Conservation (phyloP, 2,329 filamentous ascomycete species). For the Chaetomium sp. region DNA sequence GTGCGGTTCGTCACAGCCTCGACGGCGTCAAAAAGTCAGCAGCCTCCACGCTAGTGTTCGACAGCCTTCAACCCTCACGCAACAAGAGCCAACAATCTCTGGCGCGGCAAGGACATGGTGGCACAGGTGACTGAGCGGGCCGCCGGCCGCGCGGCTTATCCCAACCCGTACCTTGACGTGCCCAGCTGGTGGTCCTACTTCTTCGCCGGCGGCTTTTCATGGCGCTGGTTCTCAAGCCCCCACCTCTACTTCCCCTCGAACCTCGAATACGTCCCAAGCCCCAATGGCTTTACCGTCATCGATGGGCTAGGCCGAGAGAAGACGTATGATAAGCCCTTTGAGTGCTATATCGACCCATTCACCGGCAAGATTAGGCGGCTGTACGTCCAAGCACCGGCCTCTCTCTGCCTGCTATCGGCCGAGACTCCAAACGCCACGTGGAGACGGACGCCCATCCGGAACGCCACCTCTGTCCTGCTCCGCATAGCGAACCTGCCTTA, state of each 20-base stretch:
- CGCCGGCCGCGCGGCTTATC: background rate
- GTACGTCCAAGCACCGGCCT: conserved; percentile 22
- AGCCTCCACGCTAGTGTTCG: too few relatives aligned
- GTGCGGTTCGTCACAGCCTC: too few relatives aligned
- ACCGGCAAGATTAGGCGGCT: conserved; percentile 19
- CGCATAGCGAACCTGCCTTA: conserved; percentile 20
- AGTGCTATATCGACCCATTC: conserved; percentile 19
- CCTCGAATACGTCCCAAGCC: conserved; percentile 12
- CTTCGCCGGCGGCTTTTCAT: conserved; percentile 10
- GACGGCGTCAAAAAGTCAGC: too few relatives aligned
- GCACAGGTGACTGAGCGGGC: too few relatives aligned
- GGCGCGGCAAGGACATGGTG: too few relatives aligned
- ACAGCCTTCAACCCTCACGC: too few relatives aligned
- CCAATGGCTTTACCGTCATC: conserved; percentile 8
- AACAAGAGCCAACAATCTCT: too few relatives aligned
- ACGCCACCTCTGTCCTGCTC: conserved; percentile 12
- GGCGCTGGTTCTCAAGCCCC: conserved; percentile 14
- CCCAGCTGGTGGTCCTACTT: conserved; percentile 21
- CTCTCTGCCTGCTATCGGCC: conserved; percentile 7
- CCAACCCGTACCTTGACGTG: conserved; percentile 10
- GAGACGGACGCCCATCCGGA: conserved; percentile 22
- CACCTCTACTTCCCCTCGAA: conserved; percentile 17
- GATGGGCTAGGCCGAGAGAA: conserved; percentile 17
- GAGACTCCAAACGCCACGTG: conserved; percentile 13
- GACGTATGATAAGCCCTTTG: conserved; percentile 17